Base-by-base conservation (phyloP, 2,329 filamentous ascomycete genomes). In the Ceratocystiopsis sp. region DNA sequence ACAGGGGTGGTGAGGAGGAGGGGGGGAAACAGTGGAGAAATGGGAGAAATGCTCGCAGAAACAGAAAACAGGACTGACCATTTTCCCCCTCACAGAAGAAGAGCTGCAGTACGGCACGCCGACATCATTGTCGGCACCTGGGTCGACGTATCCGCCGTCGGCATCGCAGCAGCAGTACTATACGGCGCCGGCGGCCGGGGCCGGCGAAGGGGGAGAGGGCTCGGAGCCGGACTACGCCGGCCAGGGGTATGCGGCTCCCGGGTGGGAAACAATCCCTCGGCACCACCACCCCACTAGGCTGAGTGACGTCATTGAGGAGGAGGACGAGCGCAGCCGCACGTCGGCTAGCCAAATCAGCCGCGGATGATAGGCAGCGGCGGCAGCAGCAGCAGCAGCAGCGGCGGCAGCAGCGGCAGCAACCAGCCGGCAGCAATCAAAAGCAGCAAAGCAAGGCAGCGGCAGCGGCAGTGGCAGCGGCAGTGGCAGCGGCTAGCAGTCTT, bases 231-330 rank as follows among this genome's bases (percentile, higher is more conserved):
- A 85, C 53, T 85, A 85, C 54, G 67, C 70, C 6, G 80, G 78
- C 38, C 64, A 73, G 38, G 76, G 71, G 18, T 84, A 78, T 59
- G 77, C 68, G 9, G 71, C 73, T 2, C 69, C 76, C 3, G 78
- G 74, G 15, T 93, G 84, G 84, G 83, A 91, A 49, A 63, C 65
- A n/a, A 35, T 50, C 6, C 78, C 80, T 19, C 72, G 78, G 44
- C 86, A 93, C 59, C 84, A 91, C 51, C 85, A 94, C 60, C 86
- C 86, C 0, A 93, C 86, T 10, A 68, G 87, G 45, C 65, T 94
- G 49, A 93, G 85, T 58, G 86, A 93, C 60, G 86, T 94, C 25
- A 70, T 91, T 29, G 81, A 86, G 55, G 85, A 85, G 55, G 80
- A 93, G 49, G 84, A 91, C 51, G 84, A 93, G 60, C 69, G 77